A percentile compares a stretch with the other conserved stretches of the same genome.
Conservation (phyloP, 2,329 filamentous ascomycete genomes). For the Diplodia seriata region DNA sequence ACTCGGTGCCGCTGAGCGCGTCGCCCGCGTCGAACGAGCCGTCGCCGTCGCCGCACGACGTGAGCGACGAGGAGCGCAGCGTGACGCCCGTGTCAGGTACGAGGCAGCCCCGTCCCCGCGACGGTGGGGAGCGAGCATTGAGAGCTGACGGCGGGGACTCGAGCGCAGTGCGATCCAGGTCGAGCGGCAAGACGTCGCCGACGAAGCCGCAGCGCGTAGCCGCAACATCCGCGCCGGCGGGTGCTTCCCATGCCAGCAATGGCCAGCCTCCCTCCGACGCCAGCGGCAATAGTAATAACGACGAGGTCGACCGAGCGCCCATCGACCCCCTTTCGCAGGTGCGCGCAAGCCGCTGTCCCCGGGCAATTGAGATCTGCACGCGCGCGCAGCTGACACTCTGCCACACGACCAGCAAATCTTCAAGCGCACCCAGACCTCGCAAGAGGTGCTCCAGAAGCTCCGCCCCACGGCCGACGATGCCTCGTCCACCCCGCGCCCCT, state of each 20-base stretch:
- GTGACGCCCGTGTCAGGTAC: conserved; percentile 26
- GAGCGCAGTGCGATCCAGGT: conserved; percentile 23
- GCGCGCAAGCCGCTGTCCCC: conserved; percentile 43
- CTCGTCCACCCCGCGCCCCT: conserved; percentile 40
- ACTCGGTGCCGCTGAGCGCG: conserved; percentile 39
- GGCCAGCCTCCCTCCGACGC: conserved; percentile 39
- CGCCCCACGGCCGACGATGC: conserved; percentile 55
- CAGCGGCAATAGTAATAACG: not conserved
- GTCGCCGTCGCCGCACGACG: conserved; percentile 9
- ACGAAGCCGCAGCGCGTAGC: conserved; percentile 8
- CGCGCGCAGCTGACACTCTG: conserved; percentile 5
- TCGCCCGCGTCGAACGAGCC: conserved; percentile 35
- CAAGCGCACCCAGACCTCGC: conserved; percentile 70
- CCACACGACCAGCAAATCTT: conserved; percentile 58
- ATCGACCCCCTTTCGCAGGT: conserved; percentile 75
- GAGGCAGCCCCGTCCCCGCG: not conserved
- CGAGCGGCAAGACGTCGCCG: conserved; percentile 29
- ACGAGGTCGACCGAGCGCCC: conserved; percentile 45
- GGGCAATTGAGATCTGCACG: conserved; percentile 24
- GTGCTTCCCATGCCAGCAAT: not conserved
- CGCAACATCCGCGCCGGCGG: conserved; percentile 8
- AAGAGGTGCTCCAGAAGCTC: conserved; percentile 63
- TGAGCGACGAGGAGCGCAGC: conserved; percentile 22
- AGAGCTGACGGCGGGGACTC: conserved; percentile 6
- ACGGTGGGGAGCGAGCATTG: not conserved